These are phyloP conservation scores for Paramecium caudatum DNA, from an alignment of 73 alveolate genomes.

Conservation along the genomic window DNA sequence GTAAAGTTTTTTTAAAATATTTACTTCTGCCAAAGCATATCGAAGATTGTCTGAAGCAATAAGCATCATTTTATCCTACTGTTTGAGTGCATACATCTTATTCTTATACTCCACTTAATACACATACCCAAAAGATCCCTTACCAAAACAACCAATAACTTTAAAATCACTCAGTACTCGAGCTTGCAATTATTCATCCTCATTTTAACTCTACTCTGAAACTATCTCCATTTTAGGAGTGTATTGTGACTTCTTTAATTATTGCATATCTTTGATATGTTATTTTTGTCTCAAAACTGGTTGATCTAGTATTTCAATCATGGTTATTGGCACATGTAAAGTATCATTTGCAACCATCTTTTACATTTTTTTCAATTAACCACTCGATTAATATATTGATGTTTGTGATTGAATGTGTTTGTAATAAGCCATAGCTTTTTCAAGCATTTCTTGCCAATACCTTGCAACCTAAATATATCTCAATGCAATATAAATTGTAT, in stretches of 20 bases:
- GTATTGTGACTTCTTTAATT: too few relatives aligned
- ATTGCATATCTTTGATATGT: background rate
- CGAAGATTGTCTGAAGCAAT: constrained; percentile 23
- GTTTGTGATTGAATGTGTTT: background rate
- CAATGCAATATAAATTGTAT: background rate
- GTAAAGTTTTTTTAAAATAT: constrained; percentile 63
- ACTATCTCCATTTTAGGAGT: background rate
- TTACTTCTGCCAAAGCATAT: constrained; percentile 18
- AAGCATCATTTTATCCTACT: background rate
- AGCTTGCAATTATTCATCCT: background rate
- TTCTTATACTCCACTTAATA: constrained; percentile 46
- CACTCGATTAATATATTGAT: background rate
- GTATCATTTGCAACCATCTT: background rate
- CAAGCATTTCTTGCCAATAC: background rate
- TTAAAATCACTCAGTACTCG: background rate
- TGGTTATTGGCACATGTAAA: background rate
- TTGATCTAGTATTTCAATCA: background rate
- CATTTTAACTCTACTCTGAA: background rate
- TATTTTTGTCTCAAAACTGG: background rate
- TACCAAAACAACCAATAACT: constrained; percentile 43
- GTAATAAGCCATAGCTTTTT: background rate
- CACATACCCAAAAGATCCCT: constrained; percentile 74
- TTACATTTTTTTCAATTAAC: background rate
- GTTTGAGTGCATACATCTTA: constrained; percentile 70
- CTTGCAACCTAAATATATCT: background rate